Conservation (phyloP, 768 basidiomycete genomes). For the Pleurotus giganteus region DNA sequence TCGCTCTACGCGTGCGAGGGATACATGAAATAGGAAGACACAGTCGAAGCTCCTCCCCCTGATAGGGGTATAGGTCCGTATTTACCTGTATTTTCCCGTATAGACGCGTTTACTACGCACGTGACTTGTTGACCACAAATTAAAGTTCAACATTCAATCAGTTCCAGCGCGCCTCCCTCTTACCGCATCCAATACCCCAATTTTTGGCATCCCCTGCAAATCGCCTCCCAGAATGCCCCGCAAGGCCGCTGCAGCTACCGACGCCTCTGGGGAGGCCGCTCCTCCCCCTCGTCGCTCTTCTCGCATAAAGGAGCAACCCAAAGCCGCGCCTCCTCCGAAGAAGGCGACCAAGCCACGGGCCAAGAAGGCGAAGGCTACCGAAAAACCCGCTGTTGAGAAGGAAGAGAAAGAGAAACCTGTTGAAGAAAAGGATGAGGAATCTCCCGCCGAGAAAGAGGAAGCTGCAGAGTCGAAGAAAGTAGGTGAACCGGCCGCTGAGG, state of each 20-base stretch:
- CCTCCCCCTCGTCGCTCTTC: conserved; percentile 66
- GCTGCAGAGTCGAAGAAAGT: conserved; percentile 42
- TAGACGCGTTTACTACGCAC: conserved; percentile 4
- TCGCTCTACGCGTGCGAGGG: too few relatives aligned
- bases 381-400: conserved; percentile 37
- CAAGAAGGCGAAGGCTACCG: conserved; percentile 46
- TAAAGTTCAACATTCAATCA: background rate
- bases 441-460: conserved; percentile 48
- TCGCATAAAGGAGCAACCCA: conserved; percentile 73
- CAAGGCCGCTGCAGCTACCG: conserved; percentile 54
- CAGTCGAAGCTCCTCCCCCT: too few relatives aligned
- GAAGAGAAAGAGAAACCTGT: conserved; percentile 56
- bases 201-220: conserved; percentile 13
- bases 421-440: conserved; percentile 35
- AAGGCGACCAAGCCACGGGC: conserved; percentile 64
- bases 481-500: conserved; percentile 19
- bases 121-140: conserved; percentile 9
- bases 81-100: conserved; percentile 4
- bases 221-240: conserved; percentile 53
- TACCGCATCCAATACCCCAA: conserved; percentile 8
- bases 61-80: background rate
- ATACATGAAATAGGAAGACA: too few relatives aligned
- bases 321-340: conserved; percentile 48
- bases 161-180: conserved; percentile 2
- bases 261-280: conserved; percentile 36